Percentiles rank a stretch among this genome's conserved stretches.
phyloP scores from a whole-genome alignment of 2,329 filamentous ascomycete species.

The Epichloe baconii region DNA sequence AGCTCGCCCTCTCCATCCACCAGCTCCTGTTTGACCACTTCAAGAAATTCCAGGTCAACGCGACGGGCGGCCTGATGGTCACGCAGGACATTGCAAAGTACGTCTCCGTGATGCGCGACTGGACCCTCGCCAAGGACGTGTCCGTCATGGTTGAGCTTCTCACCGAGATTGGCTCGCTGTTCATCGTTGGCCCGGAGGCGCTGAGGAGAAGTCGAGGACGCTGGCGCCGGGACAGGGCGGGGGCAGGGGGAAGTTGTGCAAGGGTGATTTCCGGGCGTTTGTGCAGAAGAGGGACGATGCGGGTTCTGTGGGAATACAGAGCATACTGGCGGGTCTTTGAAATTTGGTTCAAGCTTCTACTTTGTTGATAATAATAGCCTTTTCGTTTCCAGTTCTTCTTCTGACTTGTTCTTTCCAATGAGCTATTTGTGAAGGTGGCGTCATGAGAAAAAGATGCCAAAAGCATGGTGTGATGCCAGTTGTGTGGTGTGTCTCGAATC shows the following conservation, averaged over 20 bases:
- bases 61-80: constrained; percentile 86
- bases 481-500: too few relatives aligned
- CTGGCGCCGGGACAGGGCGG: constrained; percentile 30
- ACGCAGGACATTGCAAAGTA: constrained; percentile 95
- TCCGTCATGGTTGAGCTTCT: constrained; percentile 67
- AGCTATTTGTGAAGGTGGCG: background rate
- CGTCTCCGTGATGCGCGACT: constrained; percentile 70
- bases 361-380: too few relatives aligned
- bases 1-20: constrained; percentile 70
- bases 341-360: background rate
- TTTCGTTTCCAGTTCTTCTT: background rate
- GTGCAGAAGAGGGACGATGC: constrained; percentile 77
- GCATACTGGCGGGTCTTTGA: constrained; percentile 56
- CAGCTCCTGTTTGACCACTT: constrained; percentile 79
- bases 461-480: too few relatives aligned
- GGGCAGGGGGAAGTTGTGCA: constrained; percentile 44
- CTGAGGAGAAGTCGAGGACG: constrained; percentile 57
- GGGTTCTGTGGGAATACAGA: constrained; percentile 67
- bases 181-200: constrained; percentile 80
- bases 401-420: background rate
- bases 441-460: too few relatives aligned
- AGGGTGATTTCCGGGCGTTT: constrained; percentile 69
- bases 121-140: constrained; percentile 60
- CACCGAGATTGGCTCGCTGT: constrained; percentile 86
- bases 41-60: constrained; percentile 86